These are phyloP conservation scores for Gaeumannomyces tritici DNA, from an alignment of 2,329 filamentous ascomycete species.

Conservation along the genomic window DNA sequence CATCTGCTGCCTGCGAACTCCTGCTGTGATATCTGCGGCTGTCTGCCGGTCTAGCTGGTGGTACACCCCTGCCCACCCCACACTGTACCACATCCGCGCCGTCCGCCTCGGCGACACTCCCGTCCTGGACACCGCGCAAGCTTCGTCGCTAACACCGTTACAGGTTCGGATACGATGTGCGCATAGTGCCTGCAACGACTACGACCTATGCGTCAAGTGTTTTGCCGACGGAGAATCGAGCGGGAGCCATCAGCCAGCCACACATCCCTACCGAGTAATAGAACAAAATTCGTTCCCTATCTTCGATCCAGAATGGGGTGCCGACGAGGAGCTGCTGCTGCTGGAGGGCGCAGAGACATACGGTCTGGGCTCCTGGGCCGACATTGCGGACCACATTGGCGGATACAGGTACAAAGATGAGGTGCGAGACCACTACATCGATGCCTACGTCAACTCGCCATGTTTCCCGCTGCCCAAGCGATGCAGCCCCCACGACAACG, in stretches of 20 bases:
- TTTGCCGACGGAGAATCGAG: slow-evolving; percentile 76
- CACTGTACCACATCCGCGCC: neutral
- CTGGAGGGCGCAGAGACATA: slow-evolving; percentile 94
- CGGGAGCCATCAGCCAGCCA: slow-evolving; percentile 75
- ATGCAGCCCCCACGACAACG: slow-evolving; percentile 73
- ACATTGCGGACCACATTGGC: slow-evolving; percentile 96
- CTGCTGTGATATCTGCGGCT: slow-evolving; percentile 4
- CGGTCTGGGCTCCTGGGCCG: slow-evolving; percentile 91
- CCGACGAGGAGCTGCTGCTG: slow-evolving; percentile 89
- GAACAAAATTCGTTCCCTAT: slow-evolving; percentile 98
- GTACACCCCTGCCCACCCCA: neutral
- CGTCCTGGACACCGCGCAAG: neutral
- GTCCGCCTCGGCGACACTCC: neutral
- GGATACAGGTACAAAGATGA: slow-evolving; percentile 92
- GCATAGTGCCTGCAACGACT: slow-evolving; percentile 74
- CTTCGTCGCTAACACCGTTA: neutral
- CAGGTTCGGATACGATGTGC: slow-evolving; percentile 94
- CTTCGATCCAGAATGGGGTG: slow-evolving; percentile 90
- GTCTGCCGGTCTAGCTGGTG: neutral
- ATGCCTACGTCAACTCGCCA: slow-evolving; percentile 75
- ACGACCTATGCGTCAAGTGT: slow-evolving; percentile 93
- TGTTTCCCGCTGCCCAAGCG: slow-evolving; percentile 80
- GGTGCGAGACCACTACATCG: slow-evolving; percentile 86
- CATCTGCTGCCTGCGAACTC: slow-evolving; percentile 5
- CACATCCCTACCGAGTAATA: slow-evolving; percentile 86